Base-by-base conservation (phyloP, 2,329 filamentous ascomycete genomes). In the Xylaria polymorpha region DNA sequence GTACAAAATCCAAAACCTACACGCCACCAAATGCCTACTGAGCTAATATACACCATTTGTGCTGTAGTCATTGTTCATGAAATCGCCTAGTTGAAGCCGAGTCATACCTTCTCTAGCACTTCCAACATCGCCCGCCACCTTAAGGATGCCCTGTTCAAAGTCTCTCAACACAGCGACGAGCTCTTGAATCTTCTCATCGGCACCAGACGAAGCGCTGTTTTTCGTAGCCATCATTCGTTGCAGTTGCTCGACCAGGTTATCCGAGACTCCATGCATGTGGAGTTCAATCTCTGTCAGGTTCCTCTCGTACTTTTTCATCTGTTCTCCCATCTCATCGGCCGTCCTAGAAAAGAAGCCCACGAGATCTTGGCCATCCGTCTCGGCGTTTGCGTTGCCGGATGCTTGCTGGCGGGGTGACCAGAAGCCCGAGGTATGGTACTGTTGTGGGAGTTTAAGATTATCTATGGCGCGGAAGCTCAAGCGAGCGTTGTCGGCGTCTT, bases 251-350 rank as follows among this genome's bases (percentile, higher is more conserved):
- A 86, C 84, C 68, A 90, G 82, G 43, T 83, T 86, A 15, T 84
- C 83, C 77, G 91, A 88, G n/a, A 92, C 85, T 9, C 87, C 86
- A 69, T 88, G 84, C 70, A 92, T 82, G 75, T 91, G 89, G 71
- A 85, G 83, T 79, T 92, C 90, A 62, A 92, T 90, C 76, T 91
- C 89, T 64, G 84, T 83, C 64, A 92, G 79, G 70, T 88, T 89
- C 55, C 81, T 81, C 74, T 87, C 85, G 74, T 90, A 90, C 68
- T 81, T 85, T 50, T 83, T 82, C 63, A 91, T 84, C 61, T 88
- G 87, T 20, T 82, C 79, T 18, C 83, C 81, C 83, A 92, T 89
- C 71, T 90, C 89, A 71, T 90, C 88, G 1, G 88, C 85, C 22
- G 88, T 85, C 66, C 83, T 83, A 14, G 87, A 90, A 77, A 92